A percentile compares a stretch with the other conserved stretches of the same genome.
phyloP scores from a whole-genome alignment of 257 asterid species.

The Prunella vulgaris region DNA sequence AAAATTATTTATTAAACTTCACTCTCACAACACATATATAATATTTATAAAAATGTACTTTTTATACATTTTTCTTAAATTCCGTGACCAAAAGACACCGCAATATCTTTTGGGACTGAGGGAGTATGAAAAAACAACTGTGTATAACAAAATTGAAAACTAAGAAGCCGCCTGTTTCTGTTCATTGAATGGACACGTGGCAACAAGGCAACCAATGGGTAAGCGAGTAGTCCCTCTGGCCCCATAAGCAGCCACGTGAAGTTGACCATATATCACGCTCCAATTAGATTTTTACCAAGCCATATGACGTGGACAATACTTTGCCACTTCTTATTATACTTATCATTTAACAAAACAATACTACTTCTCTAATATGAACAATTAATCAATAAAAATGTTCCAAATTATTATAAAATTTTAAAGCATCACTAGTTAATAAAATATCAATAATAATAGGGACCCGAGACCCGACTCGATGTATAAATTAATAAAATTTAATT shows the following conservation, averaged over 20 bases:
- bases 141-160: too few relatives aligned
- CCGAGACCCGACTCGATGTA: neutral
- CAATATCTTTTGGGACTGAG: too few relatives aligned
- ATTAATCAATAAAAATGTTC: too few relatives aligned
- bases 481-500: neutral
- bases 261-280: neutral
- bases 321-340: neutral
- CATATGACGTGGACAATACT: constrained; percentile 14
- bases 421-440: too few relatives aligned
- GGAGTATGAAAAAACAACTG: too few relatives aligned
- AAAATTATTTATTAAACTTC: too few relatives aligned
- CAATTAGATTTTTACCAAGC: neutral
- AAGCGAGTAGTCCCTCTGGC: constrained; percentile 20
- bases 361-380: neutral
- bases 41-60: too few relatives aligned
- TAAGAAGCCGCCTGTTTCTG: neutral
- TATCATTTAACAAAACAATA: neutral
- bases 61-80: too few relatives aligned
- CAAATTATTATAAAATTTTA: neutral
- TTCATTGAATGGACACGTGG: constrained; percentile 25
- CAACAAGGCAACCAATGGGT: constrained; percentile 15
- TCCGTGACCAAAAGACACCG: too few relatives aligned
- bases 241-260: constrained; percentile 31
- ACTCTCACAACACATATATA: too few relatives aligned
- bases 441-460: neutral